Percentiles rank a stretch among this genome's conserved stretches.
Conservation (phyloP, 1,284 basidiomycete species). For the Cryptococcus sp. region DNA sequence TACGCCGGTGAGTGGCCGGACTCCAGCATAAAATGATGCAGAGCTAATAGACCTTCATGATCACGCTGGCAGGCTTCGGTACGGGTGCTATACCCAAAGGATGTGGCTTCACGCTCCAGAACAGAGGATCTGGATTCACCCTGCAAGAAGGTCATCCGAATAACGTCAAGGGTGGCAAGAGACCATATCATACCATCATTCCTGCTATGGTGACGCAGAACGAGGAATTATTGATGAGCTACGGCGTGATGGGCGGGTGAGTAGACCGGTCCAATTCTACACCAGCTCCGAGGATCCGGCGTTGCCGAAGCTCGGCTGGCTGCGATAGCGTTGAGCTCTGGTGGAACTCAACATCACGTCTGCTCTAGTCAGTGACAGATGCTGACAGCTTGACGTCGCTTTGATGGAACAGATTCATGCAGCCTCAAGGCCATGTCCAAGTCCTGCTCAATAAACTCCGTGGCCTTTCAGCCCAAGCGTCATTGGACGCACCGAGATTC, state of each 20-base stretch:
- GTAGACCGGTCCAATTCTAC: constrained; percentile 6
- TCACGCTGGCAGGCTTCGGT: constrained; percentile 56
- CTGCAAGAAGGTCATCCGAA: constrained; percentile 82
- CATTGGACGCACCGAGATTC: constrained; percentile 83
- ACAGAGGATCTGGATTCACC: constrained; percentile 83
- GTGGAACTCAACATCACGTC: no score
- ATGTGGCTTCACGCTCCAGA: constrained; percentile 94
- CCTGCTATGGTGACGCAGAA: constrained; percentile 83
- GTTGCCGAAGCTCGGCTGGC: not conserved
- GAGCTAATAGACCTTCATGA: not conserved
- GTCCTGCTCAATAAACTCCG: constrained; percentile 88
- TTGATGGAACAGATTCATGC: constrained; percentile 68
- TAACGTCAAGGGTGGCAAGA: constrained; percentile 73
- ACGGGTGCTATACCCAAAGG: constrained; percentile 78
- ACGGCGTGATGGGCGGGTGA: constrained; percentile 80
- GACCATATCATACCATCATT: constrained; percentile 92
- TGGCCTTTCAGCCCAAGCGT: constrained; percentile 78
- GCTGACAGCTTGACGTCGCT: no score
- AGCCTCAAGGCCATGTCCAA: constrained; percentile 82
- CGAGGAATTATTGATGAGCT: constrained; percentile 81
- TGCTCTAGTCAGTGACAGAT: no score
- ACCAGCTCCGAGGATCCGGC: not conserved
- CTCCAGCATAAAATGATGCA: not conserved
- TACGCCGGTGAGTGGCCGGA: constrained; percentile 64
- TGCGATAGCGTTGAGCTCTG: not conserved